Evolutionary conservation across 2,329 filamentous ascomycete species (phyloP), one percentile per base, ranked within the genome.

Genomic region (Colletotrichum somersetense): DNA sequence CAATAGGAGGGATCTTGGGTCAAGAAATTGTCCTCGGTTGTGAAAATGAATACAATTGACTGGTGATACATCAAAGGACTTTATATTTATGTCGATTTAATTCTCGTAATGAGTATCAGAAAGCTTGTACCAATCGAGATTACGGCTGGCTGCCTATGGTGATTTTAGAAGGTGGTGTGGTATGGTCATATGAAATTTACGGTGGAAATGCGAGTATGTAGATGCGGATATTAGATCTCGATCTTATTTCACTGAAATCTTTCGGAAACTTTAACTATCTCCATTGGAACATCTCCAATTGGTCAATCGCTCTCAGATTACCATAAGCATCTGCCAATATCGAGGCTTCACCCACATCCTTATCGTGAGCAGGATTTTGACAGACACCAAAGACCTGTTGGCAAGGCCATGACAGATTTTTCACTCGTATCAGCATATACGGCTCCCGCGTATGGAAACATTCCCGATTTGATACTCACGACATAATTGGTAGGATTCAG

Each of bases 1-100:
- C 30, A 30, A 30, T 30, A 42, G 14, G 8, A 16, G 23, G 16
- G 5, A 18, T 52, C 5, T 16, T 16, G 1, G n/a, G 3, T 4
- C 14, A 16, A 0, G 6, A 5, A 1, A 16, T 18, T 8, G 6
- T 52, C 16, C 3, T 18, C 14, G 3, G 3, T 8, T 3, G 14
- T 1, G 12, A 18, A 0, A 30, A 26, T 16, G 0, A 1, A 30
- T 3, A 30, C 6, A 1, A 2, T 16, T 23, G 8, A 18, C 1
- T 3, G 2, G 23, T 8, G 23, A 26, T 3, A 3, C 1, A 2
- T 52, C 44, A 1, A 48, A 4, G 20, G 20, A n/a, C 20, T 38
- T 40, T 23, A 16, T 16, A 12, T 14, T 12, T 18, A 1, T 18
- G 1, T 26, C 2, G 3, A 3, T 12, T 12, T 26, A 8, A 11